Conservation (phyloP, 2,329 filamentous ascomycete species). For the Fusarium begoniae region DNA sequence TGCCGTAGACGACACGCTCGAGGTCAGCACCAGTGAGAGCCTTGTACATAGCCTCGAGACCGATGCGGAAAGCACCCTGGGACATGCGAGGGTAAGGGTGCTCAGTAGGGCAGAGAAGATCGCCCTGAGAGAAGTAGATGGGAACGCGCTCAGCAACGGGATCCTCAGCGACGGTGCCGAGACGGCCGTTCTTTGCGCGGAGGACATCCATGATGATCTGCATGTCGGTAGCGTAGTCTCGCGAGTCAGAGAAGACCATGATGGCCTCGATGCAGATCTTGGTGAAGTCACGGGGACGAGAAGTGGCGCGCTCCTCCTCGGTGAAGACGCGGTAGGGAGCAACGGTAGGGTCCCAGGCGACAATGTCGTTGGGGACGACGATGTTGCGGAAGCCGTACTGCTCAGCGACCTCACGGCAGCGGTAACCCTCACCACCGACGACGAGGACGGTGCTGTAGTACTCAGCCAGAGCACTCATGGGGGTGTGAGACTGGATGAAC, state of each 20-base stretch:
- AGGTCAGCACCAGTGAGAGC: conserved; percentile 64
- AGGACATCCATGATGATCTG: conserved; percentile 83
- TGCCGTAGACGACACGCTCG: conserved; percentile 58
- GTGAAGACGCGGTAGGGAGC: conserved; percentile 83
- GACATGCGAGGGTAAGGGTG: conserved; percentile 85
- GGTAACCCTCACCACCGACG: conserved; percentile 78
- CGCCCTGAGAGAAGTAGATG: conserved; percentile 86
- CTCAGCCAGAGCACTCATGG: conserved; percentile 78
- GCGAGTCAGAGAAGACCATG: conserved; percentile 90
- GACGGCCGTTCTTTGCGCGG: conserved; percentile 75
- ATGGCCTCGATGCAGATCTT: conserved; percentile 85
- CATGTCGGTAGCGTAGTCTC: conserved; percentile 89
- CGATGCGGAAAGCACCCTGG: conserved; percentile 85
- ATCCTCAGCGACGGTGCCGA: conserved; percentile 69
- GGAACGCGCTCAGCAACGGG: conserved; percentile 64
- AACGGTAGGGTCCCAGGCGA: conserved; percentile 74
- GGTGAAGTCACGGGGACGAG: conserved; percentile 75
- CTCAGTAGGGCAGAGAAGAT: conserved; percentile 83
- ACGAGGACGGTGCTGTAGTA: conserved; percentile 82
- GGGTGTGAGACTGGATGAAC: conserved; percentile 81
- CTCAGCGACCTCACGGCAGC: conserved; percentile 65
- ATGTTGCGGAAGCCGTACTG: conserved; percentile 79
- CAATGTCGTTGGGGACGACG: conserved; percentile 83
- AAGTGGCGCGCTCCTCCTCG: conserved; percentile 68
- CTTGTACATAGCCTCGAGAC: conserved; percentile 79